Percentiles rank a stretch among this genome's conserved stretches.
Conservation (phyloP, 2,329 filamentous ascomycete genomes). For the Lachnellula occidentalis region DNA sequence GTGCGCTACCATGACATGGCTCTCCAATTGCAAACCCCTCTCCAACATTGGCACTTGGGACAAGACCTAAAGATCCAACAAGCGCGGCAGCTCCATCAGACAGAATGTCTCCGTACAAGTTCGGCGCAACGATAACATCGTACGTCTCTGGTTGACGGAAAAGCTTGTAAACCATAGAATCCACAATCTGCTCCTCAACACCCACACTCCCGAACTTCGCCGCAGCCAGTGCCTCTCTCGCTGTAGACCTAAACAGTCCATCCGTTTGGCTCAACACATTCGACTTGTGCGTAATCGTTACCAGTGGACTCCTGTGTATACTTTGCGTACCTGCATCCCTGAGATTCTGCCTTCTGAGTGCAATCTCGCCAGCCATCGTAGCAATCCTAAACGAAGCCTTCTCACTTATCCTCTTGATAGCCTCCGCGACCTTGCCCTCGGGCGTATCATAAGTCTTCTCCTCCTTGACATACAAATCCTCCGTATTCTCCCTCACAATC, state of each 20-base stretch:
- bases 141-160: conserved; percentile 94
- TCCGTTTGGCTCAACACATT: conserved; percentile 97
- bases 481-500: conserved; percentile 97
- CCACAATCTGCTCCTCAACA: conserved; percentile 96
- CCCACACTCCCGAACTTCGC: conserved; percentile 57
- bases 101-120: conserved; percentile 95
- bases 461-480: conserved; percentile 89
- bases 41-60: conserved; percentile 92
- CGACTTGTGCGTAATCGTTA: conserved; percentile 97
- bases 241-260: conserved; percentile 83
- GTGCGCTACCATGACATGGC: conserved; percentile 93
- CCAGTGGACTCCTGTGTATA: conserved; percentile 65
- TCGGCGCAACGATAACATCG: conserved; percentile 96
- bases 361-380: conserved; percentile 91
- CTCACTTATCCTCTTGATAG: conserved; percentile 94
- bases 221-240: conserved; percentile 65
- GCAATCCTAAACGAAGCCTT: conserved; percentile 81
- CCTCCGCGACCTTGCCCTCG: conserved; percentile 83
- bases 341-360: conserved; percentile 76
- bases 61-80: conserved; percentile 85
- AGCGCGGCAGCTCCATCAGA: conserved; percentile 93
- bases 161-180: conserved; percentile 99
- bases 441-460: conserved; percentile 75
- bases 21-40: conserved; percentile 94
- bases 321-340: conserved; percentile 52